These are phyloP conservation scores for Xylaria sp. DNA, from an alignment of 2,329 filamentous ascomycete species.

Conservation along the genomic window DNA sequence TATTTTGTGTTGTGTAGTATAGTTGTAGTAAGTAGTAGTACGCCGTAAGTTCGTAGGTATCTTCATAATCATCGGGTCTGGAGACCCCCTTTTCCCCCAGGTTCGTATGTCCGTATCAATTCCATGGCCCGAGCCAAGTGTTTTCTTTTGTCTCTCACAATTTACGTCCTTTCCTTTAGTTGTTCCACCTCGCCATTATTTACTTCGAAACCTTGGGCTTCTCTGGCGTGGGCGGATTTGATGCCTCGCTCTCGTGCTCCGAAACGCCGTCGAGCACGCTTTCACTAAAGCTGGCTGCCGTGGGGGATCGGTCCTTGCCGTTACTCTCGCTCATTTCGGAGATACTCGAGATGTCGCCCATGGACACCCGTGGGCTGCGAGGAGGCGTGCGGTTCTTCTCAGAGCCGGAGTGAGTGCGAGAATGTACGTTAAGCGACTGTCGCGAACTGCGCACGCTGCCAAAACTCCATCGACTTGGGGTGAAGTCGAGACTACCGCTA, in stretches of 20 bases:
- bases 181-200: not conserved
- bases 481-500: constrained; percentile 35
- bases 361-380: constrained; percentile 33
- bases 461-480: constrained; percentile 33
- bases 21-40: too few relatives aligned
- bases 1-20: too few relatives aligned
- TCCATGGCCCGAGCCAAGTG: too few relatives aligned
- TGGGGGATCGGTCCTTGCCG: constrained; percentile 31
- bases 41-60: too few relatives aligned
- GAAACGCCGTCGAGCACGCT: constrained; percentile 40
- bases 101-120: not conserved
- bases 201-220: constrained; percentile 16
- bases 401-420: constrained; percentile 26
- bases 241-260: constrained; percentile 24
- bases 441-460: constrained; percentile 30
- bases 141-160: not conserved
- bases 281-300: constrained; percentile 42
- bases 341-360: constrained; percentile 36
- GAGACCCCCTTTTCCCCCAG: too few relatives aligned
- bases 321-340: constrained; percentile 23
- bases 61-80: too few relatives aligned
- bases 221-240: constrained; percentile 23
- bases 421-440: constrained; percentile 23
- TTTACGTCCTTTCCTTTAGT: not conserved
- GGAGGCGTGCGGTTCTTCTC: constrained; percentile 33